Conservation (phyloP, 768 basidiomycete species). For the Auricularia cornea region DNA sequence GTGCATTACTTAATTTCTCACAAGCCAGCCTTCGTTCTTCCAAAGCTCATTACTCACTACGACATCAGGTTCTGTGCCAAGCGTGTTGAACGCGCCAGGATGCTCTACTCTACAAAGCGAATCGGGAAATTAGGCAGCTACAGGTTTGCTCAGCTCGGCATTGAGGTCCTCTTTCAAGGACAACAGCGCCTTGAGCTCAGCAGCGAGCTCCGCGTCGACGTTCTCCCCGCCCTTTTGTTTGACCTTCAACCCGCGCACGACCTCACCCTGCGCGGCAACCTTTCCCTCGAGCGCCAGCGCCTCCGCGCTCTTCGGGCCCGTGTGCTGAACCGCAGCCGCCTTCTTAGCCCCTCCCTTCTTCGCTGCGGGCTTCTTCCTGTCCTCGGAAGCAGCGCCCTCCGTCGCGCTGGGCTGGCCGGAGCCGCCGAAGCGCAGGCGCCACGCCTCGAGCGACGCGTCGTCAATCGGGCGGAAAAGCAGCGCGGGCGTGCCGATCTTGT, state of each 20-base stretch:
- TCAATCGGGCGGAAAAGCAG: conserved; percentile 94
- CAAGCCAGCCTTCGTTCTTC: too few relatives aligned
- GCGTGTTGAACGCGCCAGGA: too few relatives aligned
- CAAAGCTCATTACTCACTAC: too few relatives aligned
- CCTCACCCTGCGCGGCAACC: conserved; percentile 66
- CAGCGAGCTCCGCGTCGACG: conserved; percentile 52
- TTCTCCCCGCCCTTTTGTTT: conserved; percentile 45
- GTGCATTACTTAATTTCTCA: too few relatives aligned
- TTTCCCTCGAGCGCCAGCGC: conserved; percentile 63
- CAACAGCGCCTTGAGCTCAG: conserved; percentile 57
- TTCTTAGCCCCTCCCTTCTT: conserved; percentile 39
- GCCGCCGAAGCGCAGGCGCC: conserved; percentile 76
- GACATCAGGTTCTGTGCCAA: too few relatives aligned
- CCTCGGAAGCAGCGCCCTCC: conserved; percentile 28
- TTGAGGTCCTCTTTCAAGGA: conserved; percentile 53
- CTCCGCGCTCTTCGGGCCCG: conserved; percentile 63
- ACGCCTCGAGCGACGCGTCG: conserved; percentile 77
- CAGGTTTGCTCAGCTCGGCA: conserved; percentile 8
- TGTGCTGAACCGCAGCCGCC: conserved; percentile 28
- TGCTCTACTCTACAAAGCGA: too few relatives aligned
- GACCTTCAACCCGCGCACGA: conserved; percentile 64
- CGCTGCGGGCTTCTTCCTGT: conserved; percentile 42
- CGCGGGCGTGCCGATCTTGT: conserved; percentile 75
- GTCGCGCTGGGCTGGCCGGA: conserved; percentile 24
- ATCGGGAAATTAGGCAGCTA: too few relatives aligned